Evolutionary conservation across 768 basidiomycete species (phyloP), one percentile per base, ranked within the genome.

Genomic region (Hemileccinum impolitum): DNA sequence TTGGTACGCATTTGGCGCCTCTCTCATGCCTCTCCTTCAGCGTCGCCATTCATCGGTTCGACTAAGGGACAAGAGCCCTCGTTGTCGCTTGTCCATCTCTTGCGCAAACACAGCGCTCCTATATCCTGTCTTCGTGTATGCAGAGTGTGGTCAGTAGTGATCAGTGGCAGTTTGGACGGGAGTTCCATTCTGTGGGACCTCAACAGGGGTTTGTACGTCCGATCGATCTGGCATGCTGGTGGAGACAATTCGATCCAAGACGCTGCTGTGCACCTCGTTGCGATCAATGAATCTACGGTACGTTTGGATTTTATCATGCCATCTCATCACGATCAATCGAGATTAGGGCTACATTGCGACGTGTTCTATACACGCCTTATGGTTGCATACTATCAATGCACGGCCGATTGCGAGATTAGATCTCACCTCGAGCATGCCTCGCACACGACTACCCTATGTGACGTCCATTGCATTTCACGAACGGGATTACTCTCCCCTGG

Each of bases 141-240:
- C 13, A 73, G 86, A 37, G 69, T 84, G 2, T 95, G 94, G 94
- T 90, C 89, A 1, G 58, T 92, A 19, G 79, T 82, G 19, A 78
- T 94, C 38, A 94, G 89, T 55, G 91, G 91, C 10, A 88, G 89
- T 14, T 77, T 80, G 59, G 93, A 95, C 58, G 90, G 93, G 1
- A 90, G 84, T 52, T 90, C 87, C 0, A 86, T 85, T 4, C 49
- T 95, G 3, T 96, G 94, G 94, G 94, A 95, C 65, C 75, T 93
- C 45, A 95, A 96, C 61, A 73, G 82, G 23, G 87, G 87, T 8
- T 71, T 81, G 8, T 95, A 96, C 54, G 81, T 88, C 12, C 73
- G 85, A 47, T 88, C 90, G 0, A 86, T 92, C 26, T 85, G 85
- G 79, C 88, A 91, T 48, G 76, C 75, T 11, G 51, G 62, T 0